Base-by-base conservation (phyloP, 495 filamentous ascomycete species). In the Talaromyces wortmannii region DNA sequence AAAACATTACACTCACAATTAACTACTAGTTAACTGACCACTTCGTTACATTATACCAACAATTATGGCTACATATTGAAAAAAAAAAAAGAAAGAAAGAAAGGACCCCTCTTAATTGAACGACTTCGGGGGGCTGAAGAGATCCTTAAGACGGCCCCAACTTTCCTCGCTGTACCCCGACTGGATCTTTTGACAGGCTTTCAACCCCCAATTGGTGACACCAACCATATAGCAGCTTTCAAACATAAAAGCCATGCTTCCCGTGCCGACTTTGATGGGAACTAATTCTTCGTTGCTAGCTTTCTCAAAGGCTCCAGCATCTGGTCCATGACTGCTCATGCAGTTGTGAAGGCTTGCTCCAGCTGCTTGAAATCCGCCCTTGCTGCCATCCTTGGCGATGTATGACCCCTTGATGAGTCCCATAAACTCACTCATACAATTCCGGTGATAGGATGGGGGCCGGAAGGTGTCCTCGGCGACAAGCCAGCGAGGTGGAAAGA, bases 181-280 rank as follows among this genome's bases (percentile, higher is more conserved):
- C 70, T 96, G 91, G 40, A 95, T 85, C 75, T 92, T 95, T 60
- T 79, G 75, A 60, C 91, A 95, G 46, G 77, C 84, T 68, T 88
- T 85, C 52, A 95, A 68, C 1, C 89, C 91, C 91, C 91, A 96
- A 57, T 92, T 87, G n/a, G 91, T 94, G 12, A 95, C 89, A 6
- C 91, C 91, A 7, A 96, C 80, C 91, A 95, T 94, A 44, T 89
- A 67, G 55, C 45, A 75, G 67, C 79, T 83, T 66, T 85, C 82
- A 67, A 85, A 85, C 82, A 85, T 85, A 56, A 85, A 85, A 5
- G 82, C 82, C 79, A 85, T 79, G 56, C 80, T 83, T 15, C 78
- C 78, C 52, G 81, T 79, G 0, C 82, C 82, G 30, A 83, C 76
- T 63, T 84, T 85, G 49, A 59, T 61, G 4, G 82, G 82, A 62